These are phyloP conservation scores for Fusarium protoensiforme DNA, from an alignment of 2,329 filamentous ascomycete species.

Conservation along the genomic window DNA sequence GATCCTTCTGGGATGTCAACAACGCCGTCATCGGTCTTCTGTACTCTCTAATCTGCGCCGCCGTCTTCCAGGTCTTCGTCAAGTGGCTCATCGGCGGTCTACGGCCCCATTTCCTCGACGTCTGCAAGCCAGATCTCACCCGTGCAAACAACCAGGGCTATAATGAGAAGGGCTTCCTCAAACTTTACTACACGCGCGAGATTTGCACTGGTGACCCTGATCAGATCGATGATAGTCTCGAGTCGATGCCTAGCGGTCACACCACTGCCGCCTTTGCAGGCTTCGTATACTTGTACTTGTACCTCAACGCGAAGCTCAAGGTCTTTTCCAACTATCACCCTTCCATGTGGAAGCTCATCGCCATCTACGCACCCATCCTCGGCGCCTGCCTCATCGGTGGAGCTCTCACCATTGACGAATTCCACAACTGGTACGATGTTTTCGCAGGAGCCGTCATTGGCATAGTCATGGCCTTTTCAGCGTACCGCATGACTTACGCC, in stretches of 20 bases:
- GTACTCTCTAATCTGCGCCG: conserved; percentile 75
- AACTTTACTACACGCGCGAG: conserved; percentile 72
- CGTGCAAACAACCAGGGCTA: conserved; percentile 52
- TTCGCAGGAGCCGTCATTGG: conserved; percentile 73
- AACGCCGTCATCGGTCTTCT: conserved; percentile 76
- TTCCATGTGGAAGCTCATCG: conserved; percentile 73
- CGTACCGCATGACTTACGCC: conserved; percentile 75
- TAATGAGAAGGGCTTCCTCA: conserved; percentile 61
- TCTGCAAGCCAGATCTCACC: conserved; percentile 69
- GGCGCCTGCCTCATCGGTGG: conserved; percentile 70
- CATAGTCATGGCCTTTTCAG: conserved; percentile 68
- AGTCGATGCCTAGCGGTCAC: conserved; percentile 76
- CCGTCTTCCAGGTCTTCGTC: conserved; percentile 76
- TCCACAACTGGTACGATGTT: conserved; percentile 78
- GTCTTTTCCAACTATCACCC: conserved; percentile 75
- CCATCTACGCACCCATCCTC: conserved; percentile 68
- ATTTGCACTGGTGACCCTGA: conserved; percentile 68
- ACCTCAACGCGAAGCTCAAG: conserved; percentile 79
- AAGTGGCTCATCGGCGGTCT: conserved; percentile 75
- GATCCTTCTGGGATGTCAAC: conserved; percentile 77
- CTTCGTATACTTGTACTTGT: conserved; percentile 72
- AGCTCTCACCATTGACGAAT: conserved; percentile 71
- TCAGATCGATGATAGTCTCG: conserved; percentile 69
- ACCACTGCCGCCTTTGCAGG: conserved; percentile 72
- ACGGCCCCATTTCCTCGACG: conserved; percentile 71